A percentile compares a stretch with the other conserved stretches of the same genome.
These are phyloP conservation scores for Bassia scoparia DNA, from an alignment of 148 eudicot genomes.

Conservation along the genomic window DNA sequence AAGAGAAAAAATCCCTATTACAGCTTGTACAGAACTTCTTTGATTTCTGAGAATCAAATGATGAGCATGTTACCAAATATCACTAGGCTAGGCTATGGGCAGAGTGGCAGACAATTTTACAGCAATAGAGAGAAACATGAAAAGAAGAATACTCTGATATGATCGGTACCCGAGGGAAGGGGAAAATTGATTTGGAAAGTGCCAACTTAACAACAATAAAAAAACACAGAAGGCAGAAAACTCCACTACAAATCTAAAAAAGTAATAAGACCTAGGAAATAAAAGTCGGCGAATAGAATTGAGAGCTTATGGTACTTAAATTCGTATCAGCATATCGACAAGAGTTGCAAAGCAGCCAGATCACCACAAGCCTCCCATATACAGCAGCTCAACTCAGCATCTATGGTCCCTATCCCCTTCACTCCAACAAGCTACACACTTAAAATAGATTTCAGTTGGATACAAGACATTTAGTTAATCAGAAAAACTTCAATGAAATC, in stretches of 20 bases:
- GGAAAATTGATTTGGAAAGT: not conserved
- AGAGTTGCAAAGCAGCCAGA: constrained; percentile 88
- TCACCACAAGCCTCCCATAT: constrained; percentile 97
- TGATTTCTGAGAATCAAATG: not conserved
- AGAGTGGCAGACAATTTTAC: not conserved
- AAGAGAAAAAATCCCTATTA: not conserved
- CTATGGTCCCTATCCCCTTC: constrained; percentile 71
- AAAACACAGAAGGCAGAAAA: not conserved
- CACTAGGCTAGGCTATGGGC: not conserved
- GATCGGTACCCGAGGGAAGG: not conserved
- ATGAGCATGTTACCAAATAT: not conserved
- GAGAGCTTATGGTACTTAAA: constrained; percentile 35
- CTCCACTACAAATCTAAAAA: not conserved
- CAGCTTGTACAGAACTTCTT: not conserved
- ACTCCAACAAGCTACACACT: constrained; percentile 63
- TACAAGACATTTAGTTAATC: not conserved
- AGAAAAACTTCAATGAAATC: not conserved
- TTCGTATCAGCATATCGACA: constrained; percentile 75
- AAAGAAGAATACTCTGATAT: not conserved
- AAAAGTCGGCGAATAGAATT: not conserved
- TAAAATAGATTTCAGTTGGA: not conserved
- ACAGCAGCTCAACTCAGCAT: constrained; percentile 81
- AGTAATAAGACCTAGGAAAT: not conserved
- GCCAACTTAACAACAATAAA: not conserved
- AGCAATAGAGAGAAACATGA: not conserved